A percentile compares a stretch with the other conserved stretches of the same genome.
These are phyloP conservation scores for Coemansia sp. DNA, from an alignment of 192 early-diverging fungal species.

Conservation along the genomic window DNA sequence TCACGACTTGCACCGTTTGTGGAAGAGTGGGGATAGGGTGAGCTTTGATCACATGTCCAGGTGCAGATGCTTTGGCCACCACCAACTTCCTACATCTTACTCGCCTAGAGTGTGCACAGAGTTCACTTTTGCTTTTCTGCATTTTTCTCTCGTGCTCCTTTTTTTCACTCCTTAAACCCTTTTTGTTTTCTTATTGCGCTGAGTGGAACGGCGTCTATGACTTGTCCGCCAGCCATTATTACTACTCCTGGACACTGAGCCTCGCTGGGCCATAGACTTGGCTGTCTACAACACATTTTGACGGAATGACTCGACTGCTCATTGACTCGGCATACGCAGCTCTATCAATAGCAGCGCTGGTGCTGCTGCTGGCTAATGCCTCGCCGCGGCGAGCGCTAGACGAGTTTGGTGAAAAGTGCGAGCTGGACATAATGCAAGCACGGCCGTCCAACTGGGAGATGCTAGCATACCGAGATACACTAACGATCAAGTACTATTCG, in stretches of 20 bases:
- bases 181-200: background rate
- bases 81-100: background rate
- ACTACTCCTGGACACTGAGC: slow-evolving; percentile 3
- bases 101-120: background rate
- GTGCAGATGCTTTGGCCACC: background rate
- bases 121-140: background rate
- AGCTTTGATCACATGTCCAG: slow-evolving; percentile 4
- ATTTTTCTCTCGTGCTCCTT: background rate
- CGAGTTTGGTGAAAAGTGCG: slow-evolving; percentile 53
- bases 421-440: slow-evolving; percentile 31
- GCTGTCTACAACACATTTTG: slow-evolving; percentile 7
- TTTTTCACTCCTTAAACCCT: background rate
- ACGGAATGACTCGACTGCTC: slow-evolving; percentile 24
- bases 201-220: background rate
- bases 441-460: slow-evolving; percentile 11
- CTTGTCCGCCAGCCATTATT: background rate
- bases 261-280: slow-evolving; percentile 7
- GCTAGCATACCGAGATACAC: slow-evolving; percentile 41
- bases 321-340: slow-evolving; percentile 49
- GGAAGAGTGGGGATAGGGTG: background rate
- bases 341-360: slow-evolving; percentile 35
- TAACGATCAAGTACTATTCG: slow-evolving; percentile 49
- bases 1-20: background rate
- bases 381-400: slow-evolving; percentile 37
- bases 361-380: slow-evolving; percentile 30